These are phyloP conservation scores for Dictyostelium citrinum DNA, from an alignment of 78 protist genomes.

Conservation along the genomic window DNA sequence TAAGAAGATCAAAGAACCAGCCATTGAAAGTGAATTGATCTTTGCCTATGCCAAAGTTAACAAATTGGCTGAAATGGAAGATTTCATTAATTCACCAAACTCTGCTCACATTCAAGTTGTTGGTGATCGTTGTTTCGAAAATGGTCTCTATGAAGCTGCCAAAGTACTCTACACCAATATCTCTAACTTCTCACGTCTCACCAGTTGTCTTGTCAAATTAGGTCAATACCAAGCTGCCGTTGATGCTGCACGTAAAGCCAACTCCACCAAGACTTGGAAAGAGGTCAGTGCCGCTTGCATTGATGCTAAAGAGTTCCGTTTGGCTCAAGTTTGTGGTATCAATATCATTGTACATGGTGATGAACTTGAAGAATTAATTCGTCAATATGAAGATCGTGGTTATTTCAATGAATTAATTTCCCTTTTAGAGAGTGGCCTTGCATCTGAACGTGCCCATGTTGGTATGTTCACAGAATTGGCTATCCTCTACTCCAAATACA, in stretches of 20 bases:
- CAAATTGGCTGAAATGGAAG: constrained; percentile 98
- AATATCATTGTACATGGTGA: constrained; percentile 96
- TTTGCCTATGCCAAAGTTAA: constrained; percentile 96
- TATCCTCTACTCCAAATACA: constrained; percentile 95
- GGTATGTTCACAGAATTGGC: constrained; percentile 99
- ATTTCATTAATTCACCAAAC: constrained; percentile 95
- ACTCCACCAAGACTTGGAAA: constrained; percentile 96
- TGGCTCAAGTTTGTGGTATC: constrained; percentile 98
- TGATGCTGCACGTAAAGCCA: constrained; percentile 99
- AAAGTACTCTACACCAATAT: constrained; percentile 94
- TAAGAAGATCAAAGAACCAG: constrained; percentile 91
- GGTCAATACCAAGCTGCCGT: constrained; percentile 96
- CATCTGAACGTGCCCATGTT: constrained; percentile 96
- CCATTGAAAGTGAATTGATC: constrained; percentile 97
- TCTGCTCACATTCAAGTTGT: constrained; percentile 87
- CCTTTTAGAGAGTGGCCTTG: constrained; percentile 94
- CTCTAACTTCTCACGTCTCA: constrained; percentile 93
- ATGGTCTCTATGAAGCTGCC: constrained; percentile 97
- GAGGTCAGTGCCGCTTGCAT: constrained; percentile 98
- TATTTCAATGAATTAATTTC: constrained; percentile 94
- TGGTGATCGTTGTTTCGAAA: constrained; percentile 98
- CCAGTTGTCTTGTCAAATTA: constrained; percentile 94
- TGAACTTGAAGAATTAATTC: constrained; percentile 92
- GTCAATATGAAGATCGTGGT: constrained; percentile 93
- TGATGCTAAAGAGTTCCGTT: constrained; percentile 96